Base-by-base conservation (phyloP, 495 filamentous ascomycete species). In the Hypoxylon trugodes region DNA sequence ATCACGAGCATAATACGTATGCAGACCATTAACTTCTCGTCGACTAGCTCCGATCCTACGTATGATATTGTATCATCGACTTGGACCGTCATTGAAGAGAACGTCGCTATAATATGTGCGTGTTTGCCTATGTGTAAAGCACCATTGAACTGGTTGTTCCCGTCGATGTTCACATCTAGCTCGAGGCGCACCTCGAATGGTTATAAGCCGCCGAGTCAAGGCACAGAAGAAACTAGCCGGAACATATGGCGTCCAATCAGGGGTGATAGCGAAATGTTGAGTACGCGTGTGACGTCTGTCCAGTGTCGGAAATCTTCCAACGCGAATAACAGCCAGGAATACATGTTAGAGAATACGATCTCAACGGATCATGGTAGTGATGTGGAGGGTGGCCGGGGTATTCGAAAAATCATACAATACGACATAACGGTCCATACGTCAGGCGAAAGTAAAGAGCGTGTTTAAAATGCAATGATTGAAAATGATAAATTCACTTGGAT, bases 61-160 rank as follows among this genome's bases (percentile, higher is more conserved):
- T 70, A 66, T 35, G 59, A 76, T 13, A 63, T 82, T 16, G 67
- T 50, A 8, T 78, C 75, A 1, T 76, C 75, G 3, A 76, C 79
- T 52, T 84, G 78, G 78, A 79, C 79, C 4, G 66, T 77, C 2
- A 73, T 80, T 40, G 81, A 83, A 56, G 69, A 74, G 19, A 77
- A 79, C 45, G 63, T 78, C 1, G 79, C 75, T 3, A 78, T 82
- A 35, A 78, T 82, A 19, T 81, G 77, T 54, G 79, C 79, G 21
- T 81, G 76, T 49, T 70, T 84, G 6, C 81, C 80, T 25, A 68
- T 68, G 64, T 68, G 64, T 9, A 68, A 63, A 35, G 64, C 52
- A 0, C 64, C 64, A 9, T 47, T 68, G 2, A 68, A 60, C 53
- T 61, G 59, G 53, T 15, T 68, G 15, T 68, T 63, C 32, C 64